Percentiles rank a stretch among this genome's conserved stretches.
These are phyloP conservation scores for Backusella luteola DNA, from an alignment of 192 early-diverging fungal genomes.

Conservation along the genomic window DNA sequence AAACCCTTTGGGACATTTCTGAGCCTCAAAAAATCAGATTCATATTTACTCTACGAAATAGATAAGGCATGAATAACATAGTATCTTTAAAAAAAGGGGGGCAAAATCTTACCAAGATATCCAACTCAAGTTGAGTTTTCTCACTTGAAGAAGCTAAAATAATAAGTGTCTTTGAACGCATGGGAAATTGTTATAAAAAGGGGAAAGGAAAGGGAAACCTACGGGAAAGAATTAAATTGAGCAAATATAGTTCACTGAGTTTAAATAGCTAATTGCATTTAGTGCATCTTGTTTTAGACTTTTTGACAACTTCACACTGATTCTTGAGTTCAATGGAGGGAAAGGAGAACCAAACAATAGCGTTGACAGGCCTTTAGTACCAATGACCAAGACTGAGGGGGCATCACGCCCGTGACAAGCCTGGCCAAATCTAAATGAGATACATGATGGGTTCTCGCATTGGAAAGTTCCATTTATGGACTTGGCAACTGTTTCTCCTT, in stretches of 20 bases:
- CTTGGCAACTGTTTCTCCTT: too few relatives aligned
- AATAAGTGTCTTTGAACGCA: slow-evolving; percentile 15
- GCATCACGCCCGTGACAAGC: too few relatives aligned
- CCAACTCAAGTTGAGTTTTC: slow-evolving; percentile 17
- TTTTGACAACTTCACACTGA: neutral
- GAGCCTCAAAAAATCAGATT: slow-evolving; percentile 18
- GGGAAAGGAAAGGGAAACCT: neutral
- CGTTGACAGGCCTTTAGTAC: neutral
- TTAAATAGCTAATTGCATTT: neutral
- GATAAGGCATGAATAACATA: neutral
- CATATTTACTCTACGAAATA: slow-evolving; percentile 12
- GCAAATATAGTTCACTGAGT: neutral
- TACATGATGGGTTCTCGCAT: too few relatives aligned
- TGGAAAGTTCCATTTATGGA: too few relatives aligned
- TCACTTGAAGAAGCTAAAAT: slow-evolving; percentile 21
- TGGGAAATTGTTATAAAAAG: neutral
- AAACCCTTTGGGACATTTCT: slow-evolving; percentile 41
- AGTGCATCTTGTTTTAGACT: neutral
- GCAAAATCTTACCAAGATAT: slow-evolving; percentile 21
- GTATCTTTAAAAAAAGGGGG: neutral
- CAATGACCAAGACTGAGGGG: too few relatives aligned
- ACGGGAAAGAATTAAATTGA: neutral
- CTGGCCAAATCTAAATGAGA: too few relatives aligned
- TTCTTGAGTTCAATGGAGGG: too few relatives aligned
- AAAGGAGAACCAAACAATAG: neutral